phyloP scores from a whole-genome alignment of 306 rosid genomes.

The Potentilla sterilis region DNA sequence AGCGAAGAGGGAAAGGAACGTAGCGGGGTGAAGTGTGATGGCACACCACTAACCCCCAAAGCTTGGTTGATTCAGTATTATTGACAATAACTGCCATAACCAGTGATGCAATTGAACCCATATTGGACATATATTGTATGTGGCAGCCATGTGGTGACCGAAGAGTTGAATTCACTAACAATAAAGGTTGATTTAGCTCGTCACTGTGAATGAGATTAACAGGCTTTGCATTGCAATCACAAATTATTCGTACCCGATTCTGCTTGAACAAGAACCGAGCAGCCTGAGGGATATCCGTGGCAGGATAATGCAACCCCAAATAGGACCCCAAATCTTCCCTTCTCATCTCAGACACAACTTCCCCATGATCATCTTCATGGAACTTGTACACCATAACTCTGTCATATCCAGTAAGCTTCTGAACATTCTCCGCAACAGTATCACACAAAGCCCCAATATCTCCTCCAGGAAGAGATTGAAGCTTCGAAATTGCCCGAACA shows the following conservation, averaged over 20 bases:
- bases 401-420: conserved; percentile 78
- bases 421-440: conserved; percentile 68
- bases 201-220: conserved; percentile 59
- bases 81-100: conserved; percentile 63
- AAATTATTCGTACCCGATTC: conserved; percentile 65
- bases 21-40: conserved; percentile 69
- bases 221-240: conserved; percentile 69
- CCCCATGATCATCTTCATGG: conserved; percentile 89
- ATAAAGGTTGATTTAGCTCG: conserved; percentile 57
- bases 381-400: conserved; percentile 89
- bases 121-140: conserved; percentile 66
- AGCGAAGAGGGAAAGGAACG: conserved; percentile 81
- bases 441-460: conserved; percentile 66
- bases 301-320: conserved; percentile 80
- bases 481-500: conserved; percentile 75
- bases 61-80: conserved; percentile 46
- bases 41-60: conserved; percentile 90
- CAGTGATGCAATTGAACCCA: conserved; percentile 73
- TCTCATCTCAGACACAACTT: conserved; percentile 75
- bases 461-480: conserved; percentile 74
- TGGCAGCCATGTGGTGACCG: conserved; percentile 79
- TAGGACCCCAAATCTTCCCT: conserved; percentile 71
- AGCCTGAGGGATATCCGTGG: conserved; percentile 82
- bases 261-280: conserved; percentile 83
- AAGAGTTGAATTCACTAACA: conserved; percentile 81